Evolutionary conservation across 441 rosid genomes (phyloP).

Genomic region (Breynia disticha): DNA sequence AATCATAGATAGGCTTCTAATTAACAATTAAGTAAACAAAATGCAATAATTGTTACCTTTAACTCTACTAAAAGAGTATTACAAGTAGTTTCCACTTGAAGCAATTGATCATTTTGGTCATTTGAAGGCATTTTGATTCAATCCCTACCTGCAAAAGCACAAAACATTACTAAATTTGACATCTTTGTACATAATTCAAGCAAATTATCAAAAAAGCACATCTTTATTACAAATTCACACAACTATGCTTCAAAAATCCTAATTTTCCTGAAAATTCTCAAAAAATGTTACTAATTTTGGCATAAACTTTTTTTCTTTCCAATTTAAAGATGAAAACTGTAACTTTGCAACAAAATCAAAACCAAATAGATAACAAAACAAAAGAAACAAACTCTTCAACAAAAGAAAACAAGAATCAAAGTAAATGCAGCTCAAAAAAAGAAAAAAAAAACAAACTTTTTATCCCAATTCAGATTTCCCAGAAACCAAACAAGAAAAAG

Average conservation of each 20-base stretch:
- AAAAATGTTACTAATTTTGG: background rate
- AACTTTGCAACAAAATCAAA: background rate
- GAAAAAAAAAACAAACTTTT: background rate
- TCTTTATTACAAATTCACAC: too few species aligned
- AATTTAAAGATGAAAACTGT: background rate
- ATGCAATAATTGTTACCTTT: slow-evolving; percentile 13
- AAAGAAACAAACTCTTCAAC: background rate
- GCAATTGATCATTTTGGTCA: slow-evolving; percentile 38
- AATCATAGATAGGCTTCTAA: background rate
- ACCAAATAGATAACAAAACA: background rate
- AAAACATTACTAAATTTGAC: background rate
- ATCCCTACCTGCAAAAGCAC: slow-evolving; percentile 15
- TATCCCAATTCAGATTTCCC: background rate
- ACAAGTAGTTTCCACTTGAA: slow-evolving; percentile 67
- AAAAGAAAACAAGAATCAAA: background rate
- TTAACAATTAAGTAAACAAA: background rate
- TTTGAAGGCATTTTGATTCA: slow-evolving; percentile 33
- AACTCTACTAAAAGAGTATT: slow-evolving; percentile 36
- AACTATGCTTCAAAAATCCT: too few species aligned
- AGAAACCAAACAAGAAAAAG: background rate
- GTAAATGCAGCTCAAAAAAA: background rate
- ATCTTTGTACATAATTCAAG: background rate
- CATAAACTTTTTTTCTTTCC: background rate
- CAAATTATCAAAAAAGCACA: too few species aligned
- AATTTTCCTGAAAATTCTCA: background rate